Conservation (phyloP, 2,329 filamentous ascomycete genomes). For the Massarina eburnea region DNA sequence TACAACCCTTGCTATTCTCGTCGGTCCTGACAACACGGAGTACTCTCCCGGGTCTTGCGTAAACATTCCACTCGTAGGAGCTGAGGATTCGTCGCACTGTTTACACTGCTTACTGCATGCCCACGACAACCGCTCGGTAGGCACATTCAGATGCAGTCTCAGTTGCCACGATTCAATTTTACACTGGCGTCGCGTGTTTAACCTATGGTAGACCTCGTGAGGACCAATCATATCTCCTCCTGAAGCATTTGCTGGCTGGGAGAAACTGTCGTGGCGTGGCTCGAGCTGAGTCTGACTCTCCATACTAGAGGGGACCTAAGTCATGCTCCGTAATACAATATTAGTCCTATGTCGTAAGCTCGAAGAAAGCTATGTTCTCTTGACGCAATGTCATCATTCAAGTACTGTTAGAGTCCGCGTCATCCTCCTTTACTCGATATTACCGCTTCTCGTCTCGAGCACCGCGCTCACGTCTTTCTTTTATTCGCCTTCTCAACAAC, state of each 20-base stretch:
- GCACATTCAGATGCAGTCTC: background rate
- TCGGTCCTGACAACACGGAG: no score
- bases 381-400: background rate
- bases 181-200: background rate
- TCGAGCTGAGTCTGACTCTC: background rate
- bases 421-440: background rate
- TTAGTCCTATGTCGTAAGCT: constrained; percentile 8
- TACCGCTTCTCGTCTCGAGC: background rate
- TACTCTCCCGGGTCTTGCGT: background rate
- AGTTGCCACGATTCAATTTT: constrained; percentile 5
- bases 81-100: background rate
- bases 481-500: background rate
- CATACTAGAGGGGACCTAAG: background rate
- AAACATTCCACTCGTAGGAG: background rate
- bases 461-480: background rate
- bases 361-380: background rate
- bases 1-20: no score
- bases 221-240: constrained; percentile 1
- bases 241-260: constrained; percentile 10
- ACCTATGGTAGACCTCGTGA: background rate
- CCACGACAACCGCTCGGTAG: background rate
- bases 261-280: background rate
- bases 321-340: background rate
- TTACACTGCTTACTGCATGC: background rate
- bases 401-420: background rate